phyloP scores from a whole-genome alignment of 768 basidiomycete species.

The Rhodotorula babjevae region DNA sequence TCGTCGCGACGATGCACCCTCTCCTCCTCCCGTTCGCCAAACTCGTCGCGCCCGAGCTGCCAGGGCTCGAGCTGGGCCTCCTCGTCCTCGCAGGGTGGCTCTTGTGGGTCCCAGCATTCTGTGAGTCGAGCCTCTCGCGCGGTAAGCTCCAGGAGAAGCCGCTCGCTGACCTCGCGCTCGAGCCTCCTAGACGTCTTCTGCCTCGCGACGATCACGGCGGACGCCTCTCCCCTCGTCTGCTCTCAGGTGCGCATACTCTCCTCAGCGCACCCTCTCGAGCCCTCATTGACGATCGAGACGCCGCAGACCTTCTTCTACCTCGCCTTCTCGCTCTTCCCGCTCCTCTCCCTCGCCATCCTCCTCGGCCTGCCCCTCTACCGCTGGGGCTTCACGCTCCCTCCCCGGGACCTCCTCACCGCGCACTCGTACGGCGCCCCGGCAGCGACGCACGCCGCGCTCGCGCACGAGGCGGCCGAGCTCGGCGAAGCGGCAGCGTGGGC shows the following conservation, averaged over 20 bases:
- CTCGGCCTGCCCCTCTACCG: conserved; percentile 33
- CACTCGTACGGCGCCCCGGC: neutral
- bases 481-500: neutral
- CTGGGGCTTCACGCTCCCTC: conserved; percentile 8
- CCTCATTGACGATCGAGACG: rapidly evolving
- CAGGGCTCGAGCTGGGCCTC: neutral
- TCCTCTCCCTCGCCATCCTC: conserved; percentile 42
- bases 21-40: conserved; percentile 15
- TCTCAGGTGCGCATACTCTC: neutral
- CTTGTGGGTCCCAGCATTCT: conserved; percentile 6
- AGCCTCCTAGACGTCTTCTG: conserved; percentile 6
- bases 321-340: conserved; percentile 13
- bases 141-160: rapidly evolving
- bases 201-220: neutral
- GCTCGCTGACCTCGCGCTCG: no score
- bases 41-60: neutral
- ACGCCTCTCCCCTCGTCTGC: conserved; percentile 11
- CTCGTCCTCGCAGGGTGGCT: conserved; percentile 3
- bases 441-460: neutral
- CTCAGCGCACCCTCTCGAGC: neutral
- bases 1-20: conserved; percentile 37
- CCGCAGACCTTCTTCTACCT: conserved; percentile 21
- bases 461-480: neutral
- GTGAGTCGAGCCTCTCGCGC: neutral
- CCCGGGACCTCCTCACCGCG: neutral